phyloP scores from a whole-genome alignment of 805 yeast species.

The Teunomyces panamensis region DNA sequence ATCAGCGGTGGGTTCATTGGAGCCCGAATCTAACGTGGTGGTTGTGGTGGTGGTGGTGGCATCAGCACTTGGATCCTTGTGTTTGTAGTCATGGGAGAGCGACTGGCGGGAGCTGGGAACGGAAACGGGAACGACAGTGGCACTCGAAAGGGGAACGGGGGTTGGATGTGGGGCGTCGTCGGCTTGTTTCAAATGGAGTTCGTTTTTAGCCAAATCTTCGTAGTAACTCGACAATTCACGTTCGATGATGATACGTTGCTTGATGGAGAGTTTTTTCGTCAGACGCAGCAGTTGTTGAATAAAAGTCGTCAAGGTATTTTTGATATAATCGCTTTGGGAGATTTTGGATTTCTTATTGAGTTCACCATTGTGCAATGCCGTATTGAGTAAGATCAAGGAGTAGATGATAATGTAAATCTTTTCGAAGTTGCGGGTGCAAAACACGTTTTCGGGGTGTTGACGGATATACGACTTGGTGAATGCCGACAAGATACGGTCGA shows the following conservation, averaged over 20 bases:
- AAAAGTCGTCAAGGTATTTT: slow-evolving; percentile 41
- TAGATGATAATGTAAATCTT: slow-evolving; percentile 68
- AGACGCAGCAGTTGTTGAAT: slow-evolving; percentile 32
- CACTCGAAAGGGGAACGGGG: not conserved
- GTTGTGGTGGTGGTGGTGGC: slow-evolving; percentile 3
- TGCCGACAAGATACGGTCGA: slow-evolving; percentile 68
- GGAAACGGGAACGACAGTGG: no score
- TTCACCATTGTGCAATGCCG: slow-evolving; percentile 65
- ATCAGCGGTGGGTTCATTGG: not conserved
- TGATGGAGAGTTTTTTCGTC: slow-evolving; percentile 27
- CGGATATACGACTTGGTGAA: slow-evolving; percentile 63
- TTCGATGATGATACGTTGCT: slow-evolving; percentile 42
- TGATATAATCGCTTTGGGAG: slow-evolving; percentile 39
- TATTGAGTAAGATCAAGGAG: slow-evolving; percentile 68
- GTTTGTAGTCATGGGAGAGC: slow-evolving; percentile 3
- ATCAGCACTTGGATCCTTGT: not conserved
- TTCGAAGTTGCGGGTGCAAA: slow-evolving; percentile 48
- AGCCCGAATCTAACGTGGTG: not conserved
- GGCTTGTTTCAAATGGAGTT: slow-evolving; percentile 37
- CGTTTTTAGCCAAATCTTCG: slow-evolving; percentile 38
- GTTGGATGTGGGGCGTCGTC: slow-evolving; percentile 8
- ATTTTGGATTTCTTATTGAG: slow-evolving; percentile 37
- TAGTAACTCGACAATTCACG: slow-evolving; percentile 45
- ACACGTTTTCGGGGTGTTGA: slow-evolving; percentile 47
- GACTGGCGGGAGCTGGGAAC: not conserved